These are phyloP conservation scores for Artemisia princeps DNA, from an alignment of 140 eudicot species.

Conservation along the genomic window DNA sequence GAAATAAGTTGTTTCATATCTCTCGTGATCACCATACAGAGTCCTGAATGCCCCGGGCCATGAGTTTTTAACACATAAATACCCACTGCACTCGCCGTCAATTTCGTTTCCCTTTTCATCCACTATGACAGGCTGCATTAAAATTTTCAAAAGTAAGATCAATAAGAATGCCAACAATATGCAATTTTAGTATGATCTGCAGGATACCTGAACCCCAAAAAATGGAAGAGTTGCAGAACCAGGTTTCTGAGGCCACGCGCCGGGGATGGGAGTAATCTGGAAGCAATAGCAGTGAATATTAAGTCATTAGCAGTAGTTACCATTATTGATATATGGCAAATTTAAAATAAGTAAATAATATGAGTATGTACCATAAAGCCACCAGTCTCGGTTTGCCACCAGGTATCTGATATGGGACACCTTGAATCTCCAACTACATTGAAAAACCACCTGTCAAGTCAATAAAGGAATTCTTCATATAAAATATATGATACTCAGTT, in stretches of 20 bases:
- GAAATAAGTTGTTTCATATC: conserved; percentile 97
- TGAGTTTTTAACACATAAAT: conserved; percentile 72
- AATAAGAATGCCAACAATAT: conserved; percentile 4
- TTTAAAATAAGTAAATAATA: neutral
- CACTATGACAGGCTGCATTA: conserved; percentile 83
- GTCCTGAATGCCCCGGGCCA: conserved; percentile 99
- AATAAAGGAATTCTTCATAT: conserved; percentile 10
- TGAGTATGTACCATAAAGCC: conserved; percentile 73
- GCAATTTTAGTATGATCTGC: neutral
- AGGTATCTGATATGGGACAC: conserved; percentile 98
- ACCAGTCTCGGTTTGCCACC: conserved; percentile 99
- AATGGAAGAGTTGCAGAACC: conserved; percentile 97
- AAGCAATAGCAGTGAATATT: neutral
- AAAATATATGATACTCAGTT: neutral
- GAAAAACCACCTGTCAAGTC: conserved; percentile 74
- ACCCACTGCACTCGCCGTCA: conserved; percentile 98
- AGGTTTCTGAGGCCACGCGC: conserved; percentile 97
- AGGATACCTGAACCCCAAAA: conserved; percentile 87
- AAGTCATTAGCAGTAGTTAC: conserved; percentile 1
- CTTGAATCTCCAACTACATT: conserved; percentile 94
- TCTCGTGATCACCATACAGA: conserved; percentile 87
- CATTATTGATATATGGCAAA: conserved; percentile 3
- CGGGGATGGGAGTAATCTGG: conserved; percentile 95
- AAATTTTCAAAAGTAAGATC: neutral
- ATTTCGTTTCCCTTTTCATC: conserved; percentile 89